Evolutionary conservation across 192 early-diverging fungal species (phyloP).

Genomic region (Podila clonocystis): DNA sequence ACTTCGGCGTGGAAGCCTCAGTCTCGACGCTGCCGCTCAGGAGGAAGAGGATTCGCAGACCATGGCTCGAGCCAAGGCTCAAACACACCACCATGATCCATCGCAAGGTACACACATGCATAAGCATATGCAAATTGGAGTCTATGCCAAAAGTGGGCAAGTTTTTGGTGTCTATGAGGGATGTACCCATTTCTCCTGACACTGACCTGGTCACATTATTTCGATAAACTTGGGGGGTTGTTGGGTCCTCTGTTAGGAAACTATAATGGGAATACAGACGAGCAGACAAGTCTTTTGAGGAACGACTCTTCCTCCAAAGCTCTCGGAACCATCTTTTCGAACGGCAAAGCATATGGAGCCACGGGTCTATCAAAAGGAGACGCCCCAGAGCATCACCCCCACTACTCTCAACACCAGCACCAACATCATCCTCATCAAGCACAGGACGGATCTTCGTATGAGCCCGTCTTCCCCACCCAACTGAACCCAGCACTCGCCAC

Average conservation of each 20-base stretch:
- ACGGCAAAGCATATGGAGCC: not conserved
- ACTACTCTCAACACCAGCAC: not conserved
- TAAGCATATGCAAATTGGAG: no score
- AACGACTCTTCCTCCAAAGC: no score
- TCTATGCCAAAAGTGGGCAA: no score
- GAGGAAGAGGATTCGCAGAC: slow-evolving; percentile 21
- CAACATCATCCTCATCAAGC: not conserved
- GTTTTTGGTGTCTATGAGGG: no score
- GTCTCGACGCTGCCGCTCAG: slow-evolving; percentile 25
- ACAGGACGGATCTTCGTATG: slow-evolving; percentile 1
- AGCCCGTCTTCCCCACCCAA: slow-evolving; percentile 29
- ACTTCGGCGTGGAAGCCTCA: slow-evolving; percentile 41
- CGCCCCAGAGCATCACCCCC: not conserved
- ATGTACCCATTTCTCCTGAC: no score
- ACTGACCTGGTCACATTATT: no score
- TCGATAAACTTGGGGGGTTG: no score
- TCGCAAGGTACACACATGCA: no score
- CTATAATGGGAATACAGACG: not conserved
- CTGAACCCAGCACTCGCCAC: slow-evolving; percentile 38
- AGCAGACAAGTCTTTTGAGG: slow-evolving; percentile 1
- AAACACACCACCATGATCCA: slow-evolving; percentile 2
- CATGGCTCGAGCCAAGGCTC: slow-evolving; percentile 13
- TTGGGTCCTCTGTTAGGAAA: not conserved
- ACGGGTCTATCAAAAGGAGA: not conserved
- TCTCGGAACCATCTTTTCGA: no score